Evolutionary conservation across 169 alveolate species (phyloP).

Genomic region (Babesia ovata): DNA sequence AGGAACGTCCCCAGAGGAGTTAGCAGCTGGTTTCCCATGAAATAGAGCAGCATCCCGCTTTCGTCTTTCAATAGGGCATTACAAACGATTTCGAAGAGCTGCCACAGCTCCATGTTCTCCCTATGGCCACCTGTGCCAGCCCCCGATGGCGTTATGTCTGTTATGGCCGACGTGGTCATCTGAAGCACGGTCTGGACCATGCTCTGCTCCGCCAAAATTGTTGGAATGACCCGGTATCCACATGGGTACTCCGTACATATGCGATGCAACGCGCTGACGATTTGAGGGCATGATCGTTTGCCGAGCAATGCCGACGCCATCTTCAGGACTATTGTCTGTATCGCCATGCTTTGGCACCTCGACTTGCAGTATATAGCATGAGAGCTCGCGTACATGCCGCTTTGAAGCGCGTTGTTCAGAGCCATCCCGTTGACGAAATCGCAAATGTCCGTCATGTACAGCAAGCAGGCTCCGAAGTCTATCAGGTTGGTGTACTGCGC

Average conservation of each 20-base stretch:
- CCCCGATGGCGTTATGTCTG: conserved; percentile 1
- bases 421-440: conserved; percentile 17
- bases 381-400: conserved; percentile 19
- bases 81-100: conserved; percentile 5
- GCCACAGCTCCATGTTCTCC: conserved; percentile 45
- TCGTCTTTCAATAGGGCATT: conserved; percentile 19
- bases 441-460: conserved; percentile 15
- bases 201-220: conserved; percentile 17
- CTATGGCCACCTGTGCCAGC: neutral
- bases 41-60: conserved; percentile 30
- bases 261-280: conserved; percentile 26
- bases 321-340: conserved; percentile 22
- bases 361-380: neutral
- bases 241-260: conserved; percentile 19
- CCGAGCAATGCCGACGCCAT: conserved; percentile 22
- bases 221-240: conserved; percentile 4
- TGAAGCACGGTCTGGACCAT: conserved; percentile 11
- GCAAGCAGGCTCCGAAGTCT: conserved; percentile 36
- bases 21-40: conserved; percentile 22
- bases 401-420: conserved; percentile 22
- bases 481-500: conserved; percentile 26
- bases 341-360: conserved; percentile 24
- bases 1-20: conserved; percentile 12
- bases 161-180: neutral
- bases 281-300: conserved; percentile 26